Evolutionary conservation across 1,284 basidiomycete genomes (phyloP).

Genomic region (Crucibulum parvulum): DNA sequence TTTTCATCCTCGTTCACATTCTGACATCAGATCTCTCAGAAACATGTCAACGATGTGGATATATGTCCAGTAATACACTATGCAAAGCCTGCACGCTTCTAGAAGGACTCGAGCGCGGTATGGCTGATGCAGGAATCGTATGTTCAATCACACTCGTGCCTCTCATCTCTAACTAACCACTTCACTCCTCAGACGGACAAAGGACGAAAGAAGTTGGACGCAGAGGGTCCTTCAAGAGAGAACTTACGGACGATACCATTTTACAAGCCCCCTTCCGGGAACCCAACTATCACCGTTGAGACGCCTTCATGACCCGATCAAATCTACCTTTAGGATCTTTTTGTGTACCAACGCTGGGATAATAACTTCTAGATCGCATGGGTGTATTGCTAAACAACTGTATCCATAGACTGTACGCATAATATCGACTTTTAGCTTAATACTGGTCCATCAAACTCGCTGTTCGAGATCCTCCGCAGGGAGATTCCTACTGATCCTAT

Average conservation of each 20-base stretch:
- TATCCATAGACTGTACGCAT: too few species aligned
- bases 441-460: too few species aligned
- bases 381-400: too few species aligned
- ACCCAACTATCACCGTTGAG: conserved; percentile 41
- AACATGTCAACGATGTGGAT: conserved; percentile 89
- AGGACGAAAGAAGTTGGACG: conserved; percentile 66
- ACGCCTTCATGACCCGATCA: conserved; percentile 24
- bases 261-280: conserved; percentile 51
- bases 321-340: background rate
- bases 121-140: conserved; percentile 72
- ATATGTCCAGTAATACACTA: conserved; percentile 91
- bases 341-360: too few species aligned
- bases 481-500: too few species aligned
- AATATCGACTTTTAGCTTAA: too few species aligned
- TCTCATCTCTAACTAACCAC: conserved; percentile 8
- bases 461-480: too few species aligned
- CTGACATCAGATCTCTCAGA: conserved; percentile 51
- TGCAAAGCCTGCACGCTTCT: conserved; percentile 94
- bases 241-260: conserved; percentile 73
- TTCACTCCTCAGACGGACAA: conserved; percentile 60
- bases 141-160: conserved; percentile 35
- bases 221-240: conserved; percentile 61
- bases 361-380: too few species aligned
- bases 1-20: background rate
- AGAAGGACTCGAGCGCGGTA: conserved; percentile 89